Base-by-base conservation (phyloP, 2,329 filamentous ascomycete species). In the Aspergillus spinulosporus region DNA sequence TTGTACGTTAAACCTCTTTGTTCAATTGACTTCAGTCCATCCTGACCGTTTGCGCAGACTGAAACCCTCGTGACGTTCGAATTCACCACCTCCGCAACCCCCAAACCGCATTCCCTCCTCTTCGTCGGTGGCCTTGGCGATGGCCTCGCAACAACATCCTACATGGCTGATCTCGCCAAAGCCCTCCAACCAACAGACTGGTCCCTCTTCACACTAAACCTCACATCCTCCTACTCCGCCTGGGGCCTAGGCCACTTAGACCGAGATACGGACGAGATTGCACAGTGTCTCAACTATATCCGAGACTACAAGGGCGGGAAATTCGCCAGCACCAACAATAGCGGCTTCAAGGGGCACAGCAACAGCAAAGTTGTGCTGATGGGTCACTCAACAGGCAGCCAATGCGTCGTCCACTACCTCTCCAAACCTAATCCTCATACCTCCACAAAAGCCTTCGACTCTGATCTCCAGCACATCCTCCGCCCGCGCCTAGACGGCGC, bases 361-460 rank as follows among this genome's bases (percentile, higher is more conserved):
- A 46, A 47, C 4, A 77, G 77, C 1, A 85, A 84, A 49, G 70
- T 88, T 11, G 82, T 87, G 21, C 70, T 88, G 3, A 85, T 89
- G 82, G 87, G 87, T 2, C 85, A 88, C 65, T 86, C 83, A 1
- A 89, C 87, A 0, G 87, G 87, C 0, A 88, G 83, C 60, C 87
- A 89, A 69, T 87, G 88, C 66, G 78, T 84, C 5, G 79, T 89
- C 75, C 82, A 87, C 62, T 89, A 88, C 61, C 68, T 87, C 0
- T 74, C 71, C 52, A 72, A 72, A 1, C 69, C 74, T 2, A 79
- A 79, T 57, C 77, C 74, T 2, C 63, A 72, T 64, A 67, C 66
- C 21, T 36, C 57, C 63, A 14, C 61, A 59, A 31, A 73, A 46
- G 48, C 64, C 2, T 72, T 72, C 34, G 70, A 74, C 52, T 46